phyloP scores from a whole-genome alignment of 1,284 basidiomycete species.

The Naganishia albida region DNA sequence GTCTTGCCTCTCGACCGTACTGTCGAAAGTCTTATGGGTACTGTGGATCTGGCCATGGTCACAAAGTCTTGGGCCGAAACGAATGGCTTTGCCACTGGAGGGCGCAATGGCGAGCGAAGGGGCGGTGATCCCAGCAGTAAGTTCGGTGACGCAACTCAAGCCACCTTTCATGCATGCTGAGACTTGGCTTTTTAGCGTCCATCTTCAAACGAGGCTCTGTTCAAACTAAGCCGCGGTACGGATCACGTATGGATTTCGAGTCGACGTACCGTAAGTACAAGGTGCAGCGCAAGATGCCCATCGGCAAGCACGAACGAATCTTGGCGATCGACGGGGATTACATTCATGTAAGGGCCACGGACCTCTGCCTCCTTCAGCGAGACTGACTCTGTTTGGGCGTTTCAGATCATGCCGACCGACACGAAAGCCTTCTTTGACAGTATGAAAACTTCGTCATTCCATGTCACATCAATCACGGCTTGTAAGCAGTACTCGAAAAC shows the following conservation, averaged over 20 bases:
- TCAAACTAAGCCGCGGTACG: conserved; percentile 58
- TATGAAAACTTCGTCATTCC: conserved; percentile 86
- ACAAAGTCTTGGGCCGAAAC: conserved; percentile 73
- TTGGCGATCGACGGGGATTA: conserved; percentile 95
- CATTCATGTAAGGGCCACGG: conserved; percentile 68
- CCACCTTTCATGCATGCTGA: too few species aligned
- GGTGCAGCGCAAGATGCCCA: conserved; percentile 91
- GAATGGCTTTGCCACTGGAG: conserved; percentile 58
- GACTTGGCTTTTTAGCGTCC: conserved; percentile 62
- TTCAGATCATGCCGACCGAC: conserved; percentile 81
- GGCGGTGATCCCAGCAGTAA: conserved; percentile 84
- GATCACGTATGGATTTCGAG: conserved; percentile 58
- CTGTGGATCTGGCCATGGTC: conserved; percentile 79
- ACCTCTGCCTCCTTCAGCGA: background rate
- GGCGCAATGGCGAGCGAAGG: conserved; percentile 57
- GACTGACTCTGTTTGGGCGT: background rate
- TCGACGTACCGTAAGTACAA: conserved; percentile 86
- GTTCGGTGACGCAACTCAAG: conserved; percentile 37
- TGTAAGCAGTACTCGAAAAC: conserved; percentile 82
- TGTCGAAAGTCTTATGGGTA: conserved; percentile 86
- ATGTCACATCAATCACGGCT: conserved; percentile 80
- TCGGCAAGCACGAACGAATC: conserved; percentile 84
- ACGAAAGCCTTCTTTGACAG: conserved; percentile 82
- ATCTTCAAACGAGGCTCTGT: conserved; percentile 86
- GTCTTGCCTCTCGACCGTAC: conserved; percentile 93